Conservation (phyloP, 2,329 filamentous ascomycete genomes). For the Anisogramma anomala region DNA sequence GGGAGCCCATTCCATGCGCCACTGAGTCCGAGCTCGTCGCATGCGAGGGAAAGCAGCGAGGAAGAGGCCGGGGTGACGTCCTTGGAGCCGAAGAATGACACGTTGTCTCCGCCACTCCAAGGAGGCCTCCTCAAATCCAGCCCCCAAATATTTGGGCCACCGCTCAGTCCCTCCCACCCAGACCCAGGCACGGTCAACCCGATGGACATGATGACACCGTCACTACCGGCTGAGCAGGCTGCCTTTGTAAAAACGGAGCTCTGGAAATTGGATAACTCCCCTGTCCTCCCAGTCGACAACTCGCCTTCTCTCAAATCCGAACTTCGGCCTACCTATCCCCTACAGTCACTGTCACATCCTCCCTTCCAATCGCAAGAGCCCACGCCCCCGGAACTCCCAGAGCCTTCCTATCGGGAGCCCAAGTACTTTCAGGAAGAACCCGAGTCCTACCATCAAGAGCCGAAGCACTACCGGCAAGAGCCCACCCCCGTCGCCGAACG, state of each 20-base stretch:
- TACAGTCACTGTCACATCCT: slow-evolving; percentile 5
- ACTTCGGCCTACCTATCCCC: slow-evolving; percentile 19
- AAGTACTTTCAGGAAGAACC: slow-evolving; percentile 1
- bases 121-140: slow-evolving; percentile 12
- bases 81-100: background rate
- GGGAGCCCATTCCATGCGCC: slow-evolving; percentile 6
- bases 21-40: slow-evolving; percentile 10
- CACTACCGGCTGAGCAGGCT: slow-evolving; percentile 24
- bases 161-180: slow-evolving; percentile 22
- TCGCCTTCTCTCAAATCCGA: slow-evolving; percentile 20
- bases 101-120: slow-evolving; percentile 9
- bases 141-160: slow-evolving; percentile 17
- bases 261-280: slow-evolving; percentile 23
- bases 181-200: slow-evolving; percentile 40
- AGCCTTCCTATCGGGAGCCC: background rate
- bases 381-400: slow-evolving; percentile 2
- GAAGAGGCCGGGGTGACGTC: slow-evolving; percentile 4
- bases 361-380: slow-evolving; percentile 2
- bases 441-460: background rate
- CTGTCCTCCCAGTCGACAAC: slow-evolving; percentile 15
- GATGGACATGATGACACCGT: slow-evolving; percentile 40
- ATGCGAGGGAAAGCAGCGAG: slow-evolving; percentile 9
- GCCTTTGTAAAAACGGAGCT: slow-evolving; percentile 26
- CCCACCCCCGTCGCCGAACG: slow-evolving; percentile 3
- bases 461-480: background rate